phyloP scores from a whole-genome alignment of 228 moss, liverwort and hornwort species.

The Sphagnum fallax region DNA sequence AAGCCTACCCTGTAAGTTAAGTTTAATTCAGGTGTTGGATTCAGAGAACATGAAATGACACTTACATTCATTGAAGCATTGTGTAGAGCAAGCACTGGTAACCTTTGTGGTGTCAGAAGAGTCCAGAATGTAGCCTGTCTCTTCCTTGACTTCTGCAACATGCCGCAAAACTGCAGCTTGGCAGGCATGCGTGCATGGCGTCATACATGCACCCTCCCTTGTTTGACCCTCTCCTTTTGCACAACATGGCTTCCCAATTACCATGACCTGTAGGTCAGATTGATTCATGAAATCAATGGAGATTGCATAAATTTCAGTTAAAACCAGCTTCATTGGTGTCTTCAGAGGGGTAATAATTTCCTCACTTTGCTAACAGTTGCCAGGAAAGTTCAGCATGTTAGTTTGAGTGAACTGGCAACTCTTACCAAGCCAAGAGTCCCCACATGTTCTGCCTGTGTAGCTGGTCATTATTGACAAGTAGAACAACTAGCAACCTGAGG shows the following conservation, averaged over 20 bases:
- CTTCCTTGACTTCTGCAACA: constrained; percentile 43
- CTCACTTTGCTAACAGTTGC: no score
- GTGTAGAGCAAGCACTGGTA: constrained; percentile 32
- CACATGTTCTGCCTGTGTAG: no score
- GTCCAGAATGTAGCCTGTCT: constrained; percentile 54
- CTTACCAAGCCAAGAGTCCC: no score
- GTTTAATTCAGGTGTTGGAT: no score
- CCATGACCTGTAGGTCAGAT: constrained; percentile 21
- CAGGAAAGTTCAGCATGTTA: no score
- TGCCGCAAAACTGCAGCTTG: constrained; percentile 38
- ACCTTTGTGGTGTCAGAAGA: constrained; percentile 37
- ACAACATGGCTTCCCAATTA: constrained; percentile 50
- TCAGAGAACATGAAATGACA: background rate
- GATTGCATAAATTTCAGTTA: background rate
- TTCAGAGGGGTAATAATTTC: no score
- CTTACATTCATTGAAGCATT: constrained; percentile 60
- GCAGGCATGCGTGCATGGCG: constrained; percentile 46
- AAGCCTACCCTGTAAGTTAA: no score
- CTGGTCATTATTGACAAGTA: no score
- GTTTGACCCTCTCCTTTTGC: constrained; percentile 55
- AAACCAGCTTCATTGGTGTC: background rate
- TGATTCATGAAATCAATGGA: background rate
- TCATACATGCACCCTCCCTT: constrained; percentile 44
- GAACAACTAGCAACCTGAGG: no score
- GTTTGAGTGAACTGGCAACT: no score